These are phyloP conservation scores for Pleochaeta shiraiana DNA, from an alignment of 2,329 filamentous ascomycete genomes.

Conservation along the genomic window DNA sequence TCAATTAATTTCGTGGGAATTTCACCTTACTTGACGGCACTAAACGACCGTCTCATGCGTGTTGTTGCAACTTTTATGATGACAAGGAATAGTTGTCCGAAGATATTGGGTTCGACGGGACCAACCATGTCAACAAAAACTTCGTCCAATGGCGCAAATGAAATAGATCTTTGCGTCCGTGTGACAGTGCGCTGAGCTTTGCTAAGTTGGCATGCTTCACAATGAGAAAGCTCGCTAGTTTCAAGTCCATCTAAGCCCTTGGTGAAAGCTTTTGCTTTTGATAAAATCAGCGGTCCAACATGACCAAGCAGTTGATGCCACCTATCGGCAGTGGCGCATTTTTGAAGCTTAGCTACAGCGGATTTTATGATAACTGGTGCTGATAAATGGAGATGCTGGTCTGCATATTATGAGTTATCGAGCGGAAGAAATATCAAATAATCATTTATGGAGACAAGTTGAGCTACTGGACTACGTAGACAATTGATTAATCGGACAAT, in stretches of 20 bases:
- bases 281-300: not conserved
- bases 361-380: not conserved
- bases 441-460: not conserved
- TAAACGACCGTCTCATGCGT: constrained; percentile 1
- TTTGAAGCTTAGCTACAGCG: not conserved
- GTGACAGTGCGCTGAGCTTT: not conserved
- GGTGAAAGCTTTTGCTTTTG: not conserved
- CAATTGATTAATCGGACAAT: not conserved
- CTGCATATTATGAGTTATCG: not conserved
- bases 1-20: not conserved
- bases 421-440: not conserved
- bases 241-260: constrained; percentile 20
- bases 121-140: not conserved
- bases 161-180: not conserved
- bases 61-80: not conserved
- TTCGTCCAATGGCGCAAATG: not conserved
- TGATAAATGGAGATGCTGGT: not conserved
- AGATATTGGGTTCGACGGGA: not conserved
- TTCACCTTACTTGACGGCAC: not conserved
- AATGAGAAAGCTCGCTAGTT: not conserved
- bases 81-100: not conserved
- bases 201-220: not conserved
- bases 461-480: not conserved
- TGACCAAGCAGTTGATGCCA: not conserved
- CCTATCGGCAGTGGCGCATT: not conserved